phyloP scores from a whole-genome alignment of 139 green algal species.

The Haematococcus sp. region DNA sequence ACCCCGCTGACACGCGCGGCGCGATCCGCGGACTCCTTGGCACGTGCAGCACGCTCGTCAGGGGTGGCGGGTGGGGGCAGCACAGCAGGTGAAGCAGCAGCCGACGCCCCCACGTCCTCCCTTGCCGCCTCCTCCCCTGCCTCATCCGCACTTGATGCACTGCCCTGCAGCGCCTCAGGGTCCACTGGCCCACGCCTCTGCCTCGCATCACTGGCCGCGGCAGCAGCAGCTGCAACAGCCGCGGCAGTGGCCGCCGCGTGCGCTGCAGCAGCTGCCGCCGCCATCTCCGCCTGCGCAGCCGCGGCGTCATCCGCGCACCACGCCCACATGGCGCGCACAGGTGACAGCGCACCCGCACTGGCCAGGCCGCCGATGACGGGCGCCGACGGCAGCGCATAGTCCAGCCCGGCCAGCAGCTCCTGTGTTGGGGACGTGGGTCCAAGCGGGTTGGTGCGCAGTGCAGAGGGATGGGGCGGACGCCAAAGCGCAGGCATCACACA shows the following conservation, averaged over 20 bases:
- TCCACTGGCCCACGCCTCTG: neutral
- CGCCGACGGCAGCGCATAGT: constrained; percentile 44
- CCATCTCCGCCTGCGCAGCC: neutral
- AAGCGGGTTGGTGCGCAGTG: too few species aligned
- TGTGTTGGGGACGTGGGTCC: neutral
- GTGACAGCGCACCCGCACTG: constrained; percentile 21
- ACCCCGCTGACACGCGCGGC: constrained; percentile 4
- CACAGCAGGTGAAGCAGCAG: neutral
- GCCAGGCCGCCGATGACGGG: constrained; percentile 35
- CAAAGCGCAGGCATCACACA: too few species aligned
- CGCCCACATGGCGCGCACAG: constrained; percentile 20
- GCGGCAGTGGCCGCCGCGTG: neutral
- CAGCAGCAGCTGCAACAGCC: constrained; percentile 9
- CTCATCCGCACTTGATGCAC: too few species aligned
- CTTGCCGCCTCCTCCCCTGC: too few species aligned
- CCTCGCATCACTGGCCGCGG: neutral
- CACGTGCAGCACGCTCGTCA: neutral
- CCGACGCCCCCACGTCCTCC: too few species aligned
- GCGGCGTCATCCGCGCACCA: constrained; percentile 10
- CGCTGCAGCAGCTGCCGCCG: neutral
- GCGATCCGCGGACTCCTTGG: neutral
- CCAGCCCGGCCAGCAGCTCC: constrained; percentile 47
- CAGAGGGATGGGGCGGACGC: too few species aligned
- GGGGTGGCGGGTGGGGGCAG: too few species aligned
- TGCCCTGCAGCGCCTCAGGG: too few species aligned